phyloP scores from a whole-genome alignment of 2,329 filamentous ascomycete species.

The Aspergillus ochraceoroseus region DNA sequence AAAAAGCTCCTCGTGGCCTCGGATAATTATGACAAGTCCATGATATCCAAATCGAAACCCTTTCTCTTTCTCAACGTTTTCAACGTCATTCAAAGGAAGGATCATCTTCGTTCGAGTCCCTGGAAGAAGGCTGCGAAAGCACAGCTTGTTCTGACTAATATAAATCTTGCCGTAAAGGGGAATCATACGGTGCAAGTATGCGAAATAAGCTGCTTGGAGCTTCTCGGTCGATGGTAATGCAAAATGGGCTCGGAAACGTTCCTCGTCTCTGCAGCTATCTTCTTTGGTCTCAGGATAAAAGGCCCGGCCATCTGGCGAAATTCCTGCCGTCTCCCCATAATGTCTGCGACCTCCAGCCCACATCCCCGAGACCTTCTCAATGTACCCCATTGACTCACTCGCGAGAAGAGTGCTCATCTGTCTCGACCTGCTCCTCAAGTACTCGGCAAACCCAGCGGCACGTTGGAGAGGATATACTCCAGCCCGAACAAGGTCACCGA shows the following conservation, averaged over 20 bases:
- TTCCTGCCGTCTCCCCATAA: constrained; percentile 68
- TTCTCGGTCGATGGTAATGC: constrained; percentile 77
- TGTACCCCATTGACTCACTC: constrained; percentile 90
- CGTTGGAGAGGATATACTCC: constrained; percentile 76
- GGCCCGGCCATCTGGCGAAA: constrained; percentile 61
- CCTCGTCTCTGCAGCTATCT: constrained; percentile 50
- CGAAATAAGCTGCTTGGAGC: constrained; percentile 84
- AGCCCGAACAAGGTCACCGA: constrained; percentile 56
- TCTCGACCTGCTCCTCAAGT: constrained; percentile 71
- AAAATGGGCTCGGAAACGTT: constrained; percentile 83
- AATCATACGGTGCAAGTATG: constrained; percentile 81
- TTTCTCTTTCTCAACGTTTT: constrained; percentile 91
- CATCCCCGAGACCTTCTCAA: constrained; percentile 96
- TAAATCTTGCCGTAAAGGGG: constrained; percentile 97
- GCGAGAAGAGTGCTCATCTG: constrained; percentile 77
- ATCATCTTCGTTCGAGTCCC: constrained; percentile 91
- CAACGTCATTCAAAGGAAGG: constrained; percentile 81
- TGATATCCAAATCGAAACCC: constrained; percentile 89
- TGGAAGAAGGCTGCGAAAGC: constrained; percentile 85
- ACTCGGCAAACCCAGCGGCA: constrained; percentile 76
- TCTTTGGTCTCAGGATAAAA: constrained; percentile 55
- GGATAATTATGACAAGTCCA: constrained; percentile 85
- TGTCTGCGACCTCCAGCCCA: constrained; percentile 88
- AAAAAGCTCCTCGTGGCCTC: constrained; percentile 90
- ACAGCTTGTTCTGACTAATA: constrained; percentile 79